phyloP scores from a whole-genome alignment of 805 yeast genomes.

The Candida ulmi region DNA sequence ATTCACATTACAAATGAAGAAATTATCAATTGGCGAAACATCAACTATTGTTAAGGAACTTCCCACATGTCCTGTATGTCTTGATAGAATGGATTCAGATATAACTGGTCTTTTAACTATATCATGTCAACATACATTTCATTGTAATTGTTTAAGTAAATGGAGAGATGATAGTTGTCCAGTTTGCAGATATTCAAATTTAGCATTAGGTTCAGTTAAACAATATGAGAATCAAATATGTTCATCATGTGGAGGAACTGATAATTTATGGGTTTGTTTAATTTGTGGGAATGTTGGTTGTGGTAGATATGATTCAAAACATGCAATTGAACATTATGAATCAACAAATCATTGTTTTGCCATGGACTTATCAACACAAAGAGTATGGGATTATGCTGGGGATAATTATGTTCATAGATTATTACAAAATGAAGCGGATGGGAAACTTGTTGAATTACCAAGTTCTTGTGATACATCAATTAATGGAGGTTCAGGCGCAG shows the following conservation, averaged over 20 bases:
- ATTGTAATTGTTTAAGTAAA: slow-evolving; percentile 78
- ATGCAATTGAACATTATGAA: slow-evolving; percentile 78
- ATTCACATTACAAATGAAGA: slow-evolving; percentile 39
- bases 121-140: slow-evolving; percentile 91
- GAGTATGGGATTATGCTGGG: slow-evolving; percentile 94
- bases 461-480: slow-evolving; percentile 7
- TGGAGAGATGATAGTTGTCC: slow-evolving; percentile 93
- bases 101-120: slow-evolving; percentile 80
- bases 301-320: slow-evolving; percentile 80
- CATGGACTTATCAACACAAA: slow-evolving; percentile 76
- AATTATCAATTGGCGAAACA: slow-evolving; percentile 3
- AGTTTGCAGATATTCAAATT: slow-evolving; percentile 73
- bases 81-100: slow-evolving; percentile 79
- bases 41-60: slow-evolving; percentile 43
- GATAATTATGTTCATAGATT: slow-evolving; percentile 86
- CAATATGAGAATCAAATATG: slow-evolving; percentile 35
- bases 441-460: slow-evolving; percentile 74
- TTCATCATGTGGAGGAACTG: slow-evolving; percentile 47
- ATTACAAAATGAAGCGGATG: slow-evolving; percentile 80
- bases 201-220: slow-evolving; percentile 21
- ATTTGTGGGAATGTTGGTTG: slow-evolving; percentile 93
- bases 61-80: slow-evolving; percentile 91
- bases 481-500: too few species aligned
- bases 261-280: slow-evolving; percentile 82
- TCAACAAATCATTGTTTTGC: slow-evolving; percentile 82